These are phyloP conservation scores for Quercus robur DNA, from an alignment of 306 rosid species.

Conservation along the genomic window DNA sequence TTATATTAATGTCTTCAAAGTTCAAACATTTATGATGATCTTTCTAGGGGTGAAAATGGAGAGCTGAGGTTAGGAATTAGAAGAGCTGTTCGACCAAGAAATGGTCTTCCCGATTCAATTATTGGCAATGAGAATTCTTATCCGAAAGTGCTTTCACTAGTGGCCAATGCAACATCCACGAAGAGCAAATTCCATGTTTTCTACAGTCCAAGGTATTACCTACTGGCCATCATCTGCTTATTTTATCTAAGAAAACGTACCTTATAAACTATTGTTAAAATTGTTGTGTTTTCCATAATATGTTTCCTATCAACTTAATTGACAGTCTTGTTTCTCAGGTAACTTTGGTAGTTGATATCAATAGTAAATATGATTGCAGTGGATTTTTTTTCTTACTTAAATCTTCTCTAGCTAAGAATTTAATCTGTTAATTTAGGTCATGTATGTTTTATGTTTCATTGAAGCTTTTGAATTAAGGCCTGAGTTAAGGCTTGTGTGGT, in stretches of 20 bases:
- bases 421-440: neutral
- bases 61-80: slow-evolving; percentile 93
- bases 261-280: neutral
- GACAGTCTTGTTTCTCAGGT: too few species aligned
- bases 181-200: slow-evolving; percentile 87
- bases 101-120: slow-evolving; percentile 82
- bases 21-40: slow-evolving; percentile 19
- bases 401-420: neutral
- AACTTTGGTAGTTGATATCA: too few species aligned
- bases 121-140: slow-evolving; percentile 62
- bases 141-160: slow-evolving; percentile 61
- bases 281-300: neutral
- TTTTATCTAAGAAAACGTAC: neutral
- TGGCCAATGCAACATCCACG: slow-evolving; percentile 78
- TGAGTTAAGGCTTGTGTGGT: neutral
- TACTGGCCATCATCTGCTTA: slow-evolving; percentile 8
- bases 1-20: slow-evolving; percentile 13
- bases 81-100: slow-evolving; percentile 83
- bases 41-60: slow-evolving; percentile 87
- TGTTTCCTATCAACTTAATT: too few species aligned
- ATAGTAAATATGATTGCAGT: neutral
- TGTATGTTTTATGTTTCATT: neutral
- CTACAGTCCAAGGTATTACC: slow-evolving; percentile 86
- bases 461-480: neutral
- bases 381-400: neutral